Conservation (phyloP, 345 rosid genomes). For the Draba incana region DNA sequence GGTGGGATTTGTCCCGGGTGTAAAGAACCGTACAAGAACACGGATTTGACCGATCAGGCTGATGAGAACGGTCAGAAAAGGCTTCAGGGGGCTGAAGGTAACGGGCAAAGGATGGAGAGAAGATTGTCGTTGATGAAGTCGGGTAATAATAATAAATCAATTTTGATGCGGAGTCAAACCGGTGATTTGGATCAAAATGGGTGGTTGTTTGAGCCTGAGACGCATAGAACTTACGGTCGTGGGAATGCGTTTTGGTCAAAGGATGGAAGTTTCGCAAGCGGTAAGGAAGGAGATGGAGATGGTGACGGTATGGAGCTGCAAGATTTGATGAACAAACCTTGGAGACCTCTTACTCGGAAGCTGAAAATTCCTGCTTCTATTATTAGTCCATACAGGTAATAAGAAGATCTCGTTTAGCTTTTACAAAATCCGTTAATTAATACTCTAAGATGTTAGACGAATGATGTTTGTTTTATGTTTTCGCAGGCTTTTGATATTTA, state of each 20-base stretch:
- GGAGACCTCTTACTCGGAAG: constrained; percentile 97
- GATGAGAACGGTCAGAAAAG: constrained; percentile 62
- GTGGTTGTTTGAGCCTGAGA: constrained; percentile 97
- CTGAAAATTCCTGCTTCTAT: constrained; percentile 91
- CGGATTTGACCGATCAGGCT: constrained; percentile 66
- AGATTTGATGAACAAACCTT: constrained; percentile 84
- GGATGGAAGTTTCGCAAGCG: constrained; percentile 86
- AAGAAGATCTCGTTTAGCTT: background rate
- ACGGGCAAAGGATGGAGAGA: constrained; percentile 85
- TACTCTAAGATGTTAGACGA: constrained; percentile 1
- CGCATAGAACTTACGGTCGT: constrained; percentile 88
- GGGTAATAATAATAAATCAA: constrained; percentile 62
- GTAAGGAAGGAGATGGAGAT: constrained; percentile 68
- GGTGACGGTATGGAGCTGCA: constrained; percentile 64
- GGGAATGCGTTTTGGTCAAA: constrained; percentile 97
- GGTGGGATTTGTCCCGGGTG: constrained; percentile 94
- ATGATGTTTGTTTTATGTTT: constrained; percentile 13
- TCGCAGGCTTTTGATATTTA: constrained; percentile 76
- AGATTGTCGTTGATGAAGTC: constrained; percentile 95
- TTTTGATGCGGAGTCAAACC: constrained; percentile 89
- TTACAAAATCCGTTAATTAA: background rate
- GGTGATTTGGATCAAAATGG: constrained; percentile 94
- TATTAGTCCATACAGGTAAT: constrained; percentile 88
- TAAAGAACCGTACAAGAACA: constrained; percentile 81
- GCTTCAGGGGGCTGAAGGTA: constrained; percentile 62